Conservation (phyloP, 23 red algal genomes). For the Cyanidiococcus yangmingshanensis region DNA sequence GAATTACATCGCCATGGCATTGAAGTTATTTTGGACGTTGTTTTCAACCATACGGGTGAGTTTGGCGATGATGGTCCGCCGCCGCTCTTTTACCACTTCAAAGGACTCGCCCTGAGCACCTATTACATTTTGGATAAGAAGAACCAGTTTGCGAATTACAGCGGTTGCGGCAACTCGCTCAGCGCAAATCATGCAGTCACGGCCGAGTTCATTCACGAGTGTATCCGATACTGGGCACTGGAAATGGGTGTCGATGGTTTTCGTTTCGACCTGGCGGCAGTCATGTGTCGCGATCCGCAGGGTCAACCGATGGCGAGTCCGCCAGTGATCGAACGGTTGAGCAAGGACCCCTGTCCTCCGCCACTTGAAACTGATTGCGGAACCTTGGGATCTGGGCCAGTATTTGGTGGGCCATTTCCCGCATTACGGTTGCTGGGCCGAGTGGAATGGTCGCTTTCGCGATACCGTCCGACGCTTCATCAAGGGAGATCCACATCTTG, state of each 20-base stretch:
- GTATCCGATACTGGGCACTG: conserved; percentile 79
- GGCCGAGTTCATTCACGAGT: conserved; percentile 65
- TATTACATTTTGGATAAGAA: conserved; percentile 69
- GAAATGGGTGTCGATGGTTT: conserved; percentile 94
- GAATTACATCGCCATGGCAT: conserved; percentile 95
- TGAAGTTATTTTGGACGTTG: conserved; percentile 93
- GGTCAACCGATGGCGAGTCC: conserved; percentile 42
- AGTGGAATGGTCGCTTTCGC: conserved; percentile 97
- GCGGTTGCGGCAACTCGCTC: conserved; percentile 85
- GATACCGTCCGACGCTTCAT: conserved; percentile 81
- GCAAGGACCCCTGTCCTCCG: conserved; percentile 59
- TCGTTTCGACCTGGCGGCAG: conserved; percentile 87
- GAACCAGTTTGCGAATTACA: conserved; percentile 50
- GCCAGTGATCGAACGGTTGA: conserved; percentile 63
- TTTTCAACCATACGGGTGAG: conserved; percentile 97
- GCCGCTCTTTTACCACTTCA: conserved; percentile 56
- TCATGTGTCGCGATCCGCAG: conserved; percentile 49
- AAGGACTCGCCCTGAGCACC: conserved; percentile 57
- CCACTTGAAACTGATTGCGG: conserved; percentile 89
- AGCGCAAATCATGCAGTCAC: conserved; percentile 68
- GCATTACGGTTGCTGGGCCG: conserved; percentile 81
- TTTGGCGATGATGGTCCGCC: conserved; percentile 65
- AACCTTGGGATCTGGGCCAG: conserved; percentile 88
- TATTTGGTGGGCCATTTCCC: conserved; percentile 95
- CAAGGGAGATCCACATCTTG: conserved; percentile 44